Evolutionary conservation across 352 stramenopile genomes (phyloP).

Genomic region (Globisporangium lucens): DNA sequence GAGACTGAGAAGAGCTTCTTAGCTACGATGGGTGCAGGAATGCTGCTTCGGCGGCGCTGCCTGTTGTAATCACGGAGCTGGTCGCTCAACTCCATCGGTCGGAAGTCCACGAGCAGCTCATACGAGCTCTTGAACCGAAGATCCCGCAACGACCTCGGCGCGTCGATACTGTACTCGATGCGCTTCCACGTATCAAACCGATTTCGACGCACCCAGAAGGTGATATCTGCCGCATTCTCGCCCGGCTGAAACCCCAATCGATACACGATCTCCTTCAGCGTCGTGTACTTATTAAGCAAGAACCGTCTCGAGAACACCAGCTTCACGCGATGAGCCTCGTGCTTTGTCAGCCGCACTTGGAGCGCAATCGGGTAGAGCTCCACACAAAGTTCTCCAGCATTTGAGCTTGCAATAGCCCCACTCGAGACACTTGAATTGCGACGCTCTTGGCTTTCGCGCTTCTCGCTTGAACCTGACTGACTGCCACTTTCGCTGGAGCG

Average conservation of each 20-base stretch:
- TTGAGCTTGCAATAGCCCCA: not conserved
- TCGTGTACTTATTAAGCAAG: conserved; percentile 33
- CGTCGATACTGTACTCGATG: conserved; percentile 53
- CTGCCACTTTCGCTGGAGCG: not conserved
- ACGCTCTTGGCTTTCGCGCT: not conserved
- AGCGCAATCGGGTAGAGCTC: conserved; percentile 59
- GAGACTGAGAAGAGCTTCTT: conserved; percentile 31
- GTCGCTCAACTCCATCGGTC: conserved; percentile 30
- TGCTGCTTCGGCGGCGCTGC: conserved; percentile 21
- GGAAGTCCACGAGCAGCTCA: conserved; percentile 73
- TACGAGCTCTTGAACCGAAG: conserved; percentile 45
- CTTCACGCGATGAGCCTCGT: conserved; percentile 52
- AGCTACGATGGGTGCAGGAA: conserved; percentile 14
- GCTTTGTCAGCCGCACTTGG: conserved; percentile 51
- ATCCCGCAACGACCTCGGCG: conserved; percentile 27
- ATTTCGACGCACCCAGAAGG: conserved; percentile 61
- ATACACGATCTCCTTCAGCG: conserved; percentile 55
- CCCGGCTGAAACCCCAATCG: conserved; percentile 51
- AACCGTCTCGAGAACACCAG: conserved; percentile 56
- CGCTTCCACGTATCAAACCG: conserved; percentile 54
- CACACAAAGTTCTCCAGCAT: conserved; percentile 17
- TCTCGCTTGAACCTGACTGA: not conserved
- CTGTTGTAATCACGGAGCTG: conserved; percentile 21
- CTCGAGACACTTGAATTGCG: not conserved
- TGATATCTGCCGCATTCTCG: conserved; percentile 51